These are phyloP conservation scores for Starmerella apicola DNA, from an alignment of 805 yeast genomes.

Conservation along the genomic window DNA sequence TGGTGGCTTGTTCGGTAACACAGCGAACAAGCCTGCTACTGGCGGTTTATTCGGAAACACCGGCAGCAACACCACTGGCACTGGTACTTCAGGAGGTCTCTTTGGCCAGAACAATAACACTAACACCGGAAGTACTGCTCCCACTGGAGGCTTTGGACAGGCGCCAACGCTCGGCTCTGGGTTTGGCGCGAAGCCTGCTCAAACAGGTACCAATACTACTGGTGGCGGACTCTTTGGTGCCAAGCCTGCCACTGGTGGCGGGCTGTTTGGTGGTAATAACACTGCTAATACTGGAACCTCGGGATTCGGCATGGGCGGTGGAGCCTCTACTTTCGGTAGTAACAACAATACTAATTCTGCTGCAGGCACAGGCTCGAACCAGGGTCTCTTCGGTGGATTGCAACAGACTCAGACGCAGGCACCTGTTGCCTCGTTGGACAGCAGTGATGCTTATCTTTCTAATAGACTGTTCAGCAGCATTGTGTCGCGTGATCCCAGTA, in stretches of 20 bases:
- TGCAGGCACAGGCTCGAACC: conserved; percentile 18
- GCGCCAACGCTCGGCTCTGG: conserved; percentile 10
- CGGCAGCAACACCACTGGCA: conserved; percentile 8
- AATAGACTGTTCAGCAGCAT: conserved; percentile 45
- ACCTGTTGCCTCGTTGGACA: conserved; percentile 29
- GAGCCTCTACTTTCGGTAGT: not conserved
- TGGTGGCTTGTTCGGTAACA: conserved; percentile 4
- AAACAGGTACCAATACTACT: conserved; percentile 3
- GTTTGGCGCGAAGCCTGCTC: conserved; percentile 1
- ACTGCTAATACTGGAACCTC: conserved; percentile 10
- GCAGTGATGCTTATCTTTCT: conserved; percentile 70
- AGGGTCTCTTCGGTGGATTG: conserved; percentile 25
- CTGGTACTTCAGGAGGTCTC: conserved; percentile 22
- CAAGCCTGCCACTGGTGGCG: conserved; percentile 23
- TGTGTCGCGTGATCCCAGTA: not conserved
- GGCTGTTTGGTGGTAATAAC: conserved; percentile 30
- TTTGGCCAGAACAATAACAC: conserved; percentile 26
- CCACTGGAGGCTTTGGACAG: conserved; percentile 22
- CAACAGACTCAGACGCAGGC: conserved; percentile 21
- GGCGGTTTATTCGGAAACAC: conserved; percentile 34
- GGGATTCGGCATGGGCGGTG: not conserved
- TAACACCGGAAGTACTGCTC: not conserved
- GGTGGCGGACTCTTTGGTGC: conserved; percentile 30
- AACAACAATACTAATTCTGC: conserved; percentile 1
- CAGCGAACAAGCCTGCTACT: conserved; percentile 9